Evolutionary conservation across 2,329 filamentous ascomycete species (phyloP).

Genomic region (Diaporthe caulivora): DNA sequence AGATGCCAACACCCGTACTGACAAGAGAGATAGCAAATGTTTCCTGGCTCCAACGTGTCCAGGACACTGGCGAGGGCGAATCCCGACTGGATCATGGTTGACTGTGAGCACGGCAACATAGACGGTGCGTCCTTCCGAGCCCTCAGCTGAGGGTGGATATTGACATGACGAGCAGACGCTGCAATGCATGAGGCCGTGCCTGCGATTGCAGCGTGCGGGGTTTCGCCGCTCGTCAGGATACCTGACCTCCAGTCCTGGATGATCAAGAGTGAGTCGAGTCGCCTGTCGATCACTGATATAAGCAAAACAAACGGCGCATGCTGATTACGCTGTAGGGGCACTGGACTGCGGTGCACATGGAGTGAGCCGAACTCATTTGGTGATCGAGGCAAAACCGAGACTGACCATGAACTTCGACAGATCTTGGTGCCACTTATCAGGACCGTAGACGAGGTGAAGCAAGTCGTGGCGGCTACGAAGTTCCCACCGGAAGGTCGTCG

Average conservation of each 20-base stretch:
- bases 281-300: background rate
- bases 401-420: constrained; percentile 44
- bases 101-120: constrained; percentile 70
- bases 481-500: constrained; percentile 67
- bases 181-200: constrained; percentile 70
- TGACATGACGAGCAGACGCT: constrained; percentile 53
- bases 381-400: background rate
- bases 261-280: constrained; percentile 64
- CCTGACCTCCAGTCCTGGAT: constrained; percentile 69
- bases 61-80: constrained; percentile 71
- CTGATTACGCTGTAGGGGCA: constrained; percentile 57
- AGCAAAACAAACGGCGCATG: background rate
- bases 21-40: constrained; percentile 59
- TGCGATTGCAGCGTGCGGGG: constrained; percentile 66
- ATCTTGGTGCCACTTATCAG: constrained; percentile 67
- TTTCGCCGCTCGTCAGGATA: constrained; percentile 68
- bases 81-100: constrained; percentile 75
- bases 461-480: constrained; percentile 64
- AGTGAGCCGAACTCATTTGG: constrained; percentile 49
- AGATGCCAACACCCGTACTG: background rate
- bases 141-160: background rate
- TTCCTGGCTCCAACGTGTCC: constrained; percentile 71
- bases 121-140: constrained; percentile 53
- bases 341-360: constrained; percentile 70
- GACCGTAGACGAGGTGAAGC: constrained; percentile 64